Base-by-base conservation (phyloP, 345 rosid genomes). In the Kandelia obovata region DNA sequence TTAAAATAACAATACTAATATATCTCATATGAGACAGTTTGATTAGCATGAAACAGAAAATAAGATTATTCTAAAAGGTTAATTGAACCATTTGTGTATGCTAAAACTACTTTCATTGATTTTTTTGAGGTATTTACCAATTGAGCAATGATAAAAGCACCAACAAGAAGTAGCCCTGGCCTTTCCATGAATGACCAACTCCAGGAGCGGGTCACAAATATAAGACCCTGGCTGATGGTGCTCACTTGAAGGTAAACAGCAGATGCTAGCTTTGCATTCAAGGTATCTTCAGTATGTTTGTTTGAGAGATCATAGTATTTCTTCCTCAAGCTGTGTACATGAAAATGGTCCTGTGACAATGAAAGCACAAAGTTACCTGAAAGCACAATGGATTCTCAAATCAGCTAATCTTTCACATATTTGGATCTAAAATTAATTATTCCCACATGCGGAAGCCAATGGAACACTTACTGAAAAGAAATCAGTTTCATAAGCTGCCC, bases 211-310 rank as follows among this genome's bases (percentile, higher is more conserved):
- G 90, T 88, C 61, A 88, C 92, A 15, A 86, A 88, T 66, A 92
- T 92, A 34, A 92, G 71, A n/a, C 96, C 98, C 78, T 92, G 98
- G 63, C 96, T 92, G 71, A 87, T 88, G 58, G 83, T 88, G 79
- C 93, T 88, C 73, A 88, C 87, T 83, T 88, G 93, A 69, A 86
- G 93, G 78, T 88, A 88, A 9, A 88, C 61, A 28, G 88, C 90
- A 19, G 93, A 88, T 72, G 85, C 81, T 43, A 84, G 72, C 61
- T 72, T 80, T 55, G 62, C 81, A 34, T 84, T 78, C 55, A 86
- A 49, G 43, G 46, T 62, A 4, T 64, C 34, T 17, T 53, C 46
- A 26, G 35, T 71, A 39, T 6, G 26, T 34, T 68, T 28, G 71
- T 78, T 74, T n/a, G 79, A 5, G 17, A 72, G 21, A 57, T 81